phyloP scores from a whole-genome alignment of 805 yeast genomes.

The Schwanniomyces pseudopolymorphus region DNA sequence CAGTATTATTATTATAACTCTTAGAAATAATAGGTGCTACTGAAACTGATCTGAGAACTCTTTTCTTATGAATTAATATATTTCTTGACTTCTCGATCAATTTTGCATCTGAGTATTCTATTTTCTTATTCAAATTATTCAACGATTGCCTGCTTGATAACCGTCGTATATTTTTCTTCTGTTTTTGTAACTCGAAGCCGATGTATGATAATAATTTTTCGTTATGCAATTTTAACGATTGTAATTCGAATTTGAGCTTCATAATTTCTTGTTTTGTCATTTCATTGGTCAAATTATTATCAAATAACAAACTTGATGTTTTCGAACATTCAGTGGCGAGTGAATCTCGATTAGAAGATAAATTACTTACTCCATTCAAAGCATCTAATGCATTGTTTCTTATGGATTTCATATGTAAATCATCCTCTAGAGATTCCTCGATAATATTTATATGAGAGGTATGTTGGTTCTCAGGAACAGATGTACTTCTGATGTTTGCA shows the following conservation, averaged over 20 bases:
- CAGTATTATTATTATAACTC: conserved; percentile 9
- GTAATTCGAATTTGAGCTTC: conserved; percentile 52
- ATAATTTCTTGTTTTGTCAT: conserved; percentile 47
- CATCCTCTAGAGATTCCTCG: conserved; percentile 12
- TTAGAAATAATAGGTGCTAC: conserved; percentile 24
- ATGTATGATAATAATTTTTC: conserved; percentile 57
- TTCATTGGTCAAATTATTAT: conserved; percentile 20
- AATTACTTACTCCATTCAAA: conserved; percentile 24
- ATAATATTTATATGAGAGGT: conserved; percentile 11
- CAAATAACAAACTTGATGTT: conserved; percentile 28
- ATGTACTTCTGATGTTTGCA: conserved; percentile 19
- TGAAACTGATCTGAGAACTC: conserved; percentile 41
- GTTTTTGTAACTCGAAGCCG: conserved; percentile 55
- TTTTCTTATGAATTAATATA: conserved; percentile 42
- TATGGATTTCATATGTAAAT: conserved; percentile 7
- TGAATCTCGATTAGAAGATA: conserved; percentile 11
- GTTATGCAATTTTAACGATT: conserved; percentile 53
- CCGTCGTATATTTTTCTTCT: conserved; percentile 40
- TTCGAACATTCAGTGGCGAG: conserved; percentile 23
- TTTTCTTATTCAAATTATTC: conserved; percentile 17
- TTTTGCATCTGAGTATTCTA: conserved; percentile 54
- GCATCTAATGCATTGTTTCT: conserved; percentile 28
- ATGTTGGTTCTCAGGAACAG: conserved; percentile 26
- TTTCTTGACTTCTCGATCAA: conserved; percentile 50
- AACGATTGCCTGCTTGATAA: conserved; percentile 37